Percentiles rank a stretch among this genome's conserved stretches.
Evolutionary conservation across 164 flowering plant genomes (phyloP).

Genomic region (Umbellularia californica): DNA sequence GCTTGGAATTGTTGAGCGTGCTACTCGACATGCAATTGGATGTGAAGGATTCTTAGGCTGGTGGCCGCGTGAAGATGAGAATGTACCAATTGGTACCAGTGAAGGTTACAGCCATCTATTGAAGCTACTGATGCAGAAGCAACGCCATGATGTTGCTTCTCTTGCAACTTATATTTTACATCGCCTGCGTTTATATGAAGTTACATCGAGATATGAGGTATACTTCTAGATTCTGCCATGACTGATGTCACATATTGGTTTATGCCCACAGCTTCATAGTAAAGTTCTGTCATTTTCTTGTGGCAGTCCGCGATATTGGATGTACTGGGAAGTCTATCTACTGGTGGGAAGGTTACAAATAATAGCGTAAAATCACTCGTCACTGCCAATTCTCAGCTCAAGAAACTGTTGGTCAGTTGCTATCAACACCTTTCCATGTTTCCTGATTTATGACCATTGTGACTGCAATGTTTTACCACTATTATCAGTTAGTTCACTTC

Average conservation of each 20-base stretch:
- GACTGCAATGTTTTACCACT: neutral
- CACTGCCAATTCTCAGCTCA: slow-evolving; percentile 56
- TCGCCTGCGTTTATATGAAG: slow-evolving; percentile 85
- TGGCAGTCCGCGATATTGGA: slow-evolving; percentile 66
- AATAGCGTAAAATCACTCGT: slow-evolving; percentile 38
- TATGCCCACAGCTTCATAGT: slow-evolving; percentile 1
- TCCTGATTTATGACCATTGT: neutral
- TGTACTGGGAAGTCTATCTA: slow-evolving; percentile 48
- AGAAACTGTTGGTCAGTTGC: slow-evolving; percentile 70
- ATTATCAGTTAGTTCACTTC: slow-evolving; percentile 13
- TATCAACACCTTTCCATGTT: neutral
- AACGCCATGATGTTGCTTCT: slow-evolving; percentile 85
- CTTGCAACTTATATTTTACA: slow-evolving; percentile 76
- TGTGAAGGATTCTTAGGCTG: slow-evolving; percentile 96
- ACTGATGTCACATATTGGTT: neutral
- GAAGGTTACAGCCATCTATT: slow-evolving; percentile 74
- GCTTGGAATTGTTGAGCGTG: slow-evolving; percentile 84
- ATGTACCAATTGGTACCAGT: slow-evolving; percentile 64
- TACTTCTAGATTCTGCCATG: neutral
- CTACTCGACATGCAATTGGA: slow-evolving; percentile 80
- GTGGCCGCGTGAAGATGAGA: slow-evolving; percentile 96
- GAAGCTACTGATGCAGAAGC: slow-evolving; percentile 69
- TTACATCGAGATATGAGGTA: slow-evolving; percentile 91
- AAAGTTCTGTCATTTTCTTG: slow-evolving; percentile 14
- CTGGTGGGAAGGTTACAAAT: slow-evolving; percentile 28